Base-by-base conservation (phyloP, 2,329 filamentous ascomycete species). In the Fusarium napiforme region DNA sequence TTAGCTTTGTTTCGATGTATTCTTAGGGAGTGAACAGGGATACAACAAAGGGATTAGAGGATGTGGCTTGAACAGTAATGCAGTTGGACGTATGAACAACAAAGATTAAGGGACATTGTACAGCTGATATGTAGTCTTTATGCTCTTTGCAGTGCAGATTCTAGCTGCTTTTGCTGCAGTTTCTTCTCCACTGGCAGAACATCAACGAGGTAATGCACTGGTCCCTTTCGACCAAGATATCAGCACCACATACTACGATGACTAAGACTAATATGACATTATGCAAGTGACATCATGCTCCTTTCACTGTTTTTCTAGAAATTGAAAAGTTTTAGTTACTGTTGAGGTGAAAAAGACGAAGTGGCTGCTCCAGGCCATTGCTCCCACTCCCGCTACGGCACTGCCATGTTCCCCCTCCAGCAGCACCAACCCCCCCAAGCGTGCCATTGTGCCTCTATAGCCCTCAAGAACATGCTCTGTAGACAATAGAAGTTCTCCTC, bases 1-100 rank as follows among this genome's bases (percentile, higher is more conserved):
- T 70, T 53, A 47, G 42, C 40, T 65, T 58, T 52, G 39, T 64
- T 60, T 70, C 46, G 55, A 60, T 50, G 60, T 62, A 60, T 72
- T 36, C 23, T 53, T 58, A 26, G 40, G 43, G 50, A 15, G 39
- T 42, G 19, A 28, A 42, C 18, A 32, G 46, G 40, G 53, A 57
- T 56, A 53, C 69, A 45, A 49, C 50, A 69, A 57, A 65, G 55
- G 65, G 11, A 23, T 14, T 58, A 63, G 32, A 69, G 43, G 23
- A 39, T 32, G 39, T 39, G 53, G 47, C 36, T 16, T 28, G 52
- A 59, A 49, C 37, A 45, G 6, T 14, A 59, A 52, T 23, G 5
- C 55, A 16, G 56, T 36, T 39, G 45, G 19, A 39, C 12, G 23
- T 43, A 18, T n/a, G 23, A 60, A 56, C 23, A 66, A 36, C 18